Evolutionary conservation across 352 stramenopile genomes (phyloP).

Genomic region (Phytophthora citricola): DNA sequence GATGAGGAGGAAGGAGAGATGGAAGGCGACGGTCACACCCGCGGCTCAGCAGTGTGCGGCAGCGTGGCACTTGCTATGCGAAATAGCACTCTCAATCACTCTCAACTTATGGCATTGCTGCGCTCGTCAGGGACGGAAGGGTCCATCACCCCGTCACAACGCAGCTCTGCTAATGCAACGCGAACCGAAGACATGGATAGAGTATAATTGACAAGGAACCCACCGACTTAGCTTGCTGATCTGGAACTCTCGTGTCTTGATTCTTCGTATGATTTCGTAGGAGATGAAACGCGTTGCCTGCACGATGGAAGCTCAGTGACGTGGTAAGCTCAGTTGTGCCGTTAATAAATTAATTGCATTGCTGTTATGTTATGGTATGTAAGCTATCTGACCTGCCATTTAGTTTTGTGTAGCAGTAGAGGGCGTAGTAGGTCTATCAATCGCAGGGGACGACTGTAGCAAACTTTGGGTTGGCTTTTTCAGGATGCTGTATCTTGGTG

Average conservation of each 20-base stretch:
- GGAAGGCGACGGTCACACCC: conserved; percentile 37
- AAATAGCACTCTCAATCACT: conserved; percentile 68
- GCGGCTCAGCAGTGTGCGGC: conserved; percentile 44
- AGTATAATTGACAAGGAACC: conserved; percentile 53
- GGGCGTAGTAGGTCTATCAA: conserved; percentile 1
- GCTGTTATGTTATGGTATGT: not conserved
- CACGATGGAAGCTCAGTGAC: conserved; percentile 14
- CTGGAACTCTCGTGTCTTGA: conserved; percentile 17
- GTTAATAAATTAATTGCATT: conserved; percentile 45
- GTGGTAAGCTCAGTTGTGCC: conserved; percentile 30
- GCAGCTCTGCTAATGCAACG: conserved; percentile 34
- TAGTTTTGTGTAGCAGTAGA: not conserved
- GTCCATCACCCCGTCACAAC: conserved; percentile 28
- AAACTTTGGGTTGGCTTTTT: conserved; percentile 22
- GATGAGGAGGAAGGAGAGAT: conserved; percentile 52
- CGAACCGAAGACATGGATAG: conserved; percentile 73
- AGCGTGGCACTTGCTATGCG: conserved; percentile 54
- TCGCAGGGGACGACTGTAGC: conserved; percentile 4
- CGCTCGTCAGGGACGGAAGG: conserved; percentile 47
- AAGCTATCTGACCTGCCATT: no score
- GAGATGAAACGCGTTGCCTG: conserved; percentile 20
- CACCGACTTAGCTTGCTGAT: conserved; percentile 21
- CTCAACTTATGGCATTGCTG: conserved; percentile 63
- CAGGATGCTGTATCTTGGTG: conserved; percentile 32
- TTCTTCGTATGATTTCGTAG: conserved; percentile 23